Evolutionary conservation across 345 rosid genomes (phyloP), one percentile per base, ranked within the genome.

Genomic region (Cardiospermum halicacabum): DNA sequence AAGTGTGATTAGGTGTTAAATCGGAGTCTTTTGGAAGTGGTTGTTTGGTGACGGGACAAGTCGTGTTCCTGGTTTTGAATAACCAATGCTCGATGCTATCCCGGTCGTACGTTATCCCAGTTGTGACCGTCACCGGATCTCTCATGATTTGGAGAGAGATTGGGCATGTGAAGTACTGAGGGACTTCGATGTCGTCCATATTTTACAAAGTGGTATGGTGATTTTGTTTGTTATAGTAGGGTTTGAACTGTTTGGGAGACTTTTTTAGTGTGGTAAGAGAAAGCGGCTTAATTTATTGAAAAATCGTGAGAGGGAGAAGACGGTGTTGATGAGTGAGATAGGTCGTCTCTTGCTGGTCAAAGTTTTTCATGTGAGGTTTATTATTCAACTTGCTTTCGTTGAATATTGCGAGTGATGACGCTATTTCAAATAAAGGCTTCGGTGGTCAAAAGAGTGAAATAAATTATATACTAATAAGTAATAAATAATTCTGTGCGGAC

Each of bases 81-180:
- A 92, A 77, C 98, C 98, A 89, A 3, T 80, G 81, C 43, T 89
- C 92, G 26, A 89, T 92, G 85, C 82, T 81, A 32, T 76, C 79
- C 9, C 98, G 85, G 59, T 92, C 98, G 63, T 92, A 92, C 16
- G 98, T 85, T 66, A 92, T 92, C 47, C 96, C 96, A 7, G 98
- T 80, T 49, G 78, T 64, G 37, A 82, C 65, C 0, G 87, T 92
- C 10, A 92, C 96, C 0, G 98, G 98, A 68, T 92, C 98, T 70
- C 56, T 83, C 98, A 92, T 92, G 72, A 92, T 82, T 45, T 87
- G 86, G 5, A 92, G 81, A 57, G 96, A 92, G 11, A 89, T 89
- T 42, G 96, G 96, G 22, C 98, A 89, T 49, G 77, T 62, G 65
- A 87, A 92, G 64, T 74, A 87, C n/a, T 79, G 71, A 7, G 92